These are phyloP conservation scores for Tuber calosporum DNA, from an alignment of 495 filamentous ascomycete species.

Conservation along the genomic window DNA sequence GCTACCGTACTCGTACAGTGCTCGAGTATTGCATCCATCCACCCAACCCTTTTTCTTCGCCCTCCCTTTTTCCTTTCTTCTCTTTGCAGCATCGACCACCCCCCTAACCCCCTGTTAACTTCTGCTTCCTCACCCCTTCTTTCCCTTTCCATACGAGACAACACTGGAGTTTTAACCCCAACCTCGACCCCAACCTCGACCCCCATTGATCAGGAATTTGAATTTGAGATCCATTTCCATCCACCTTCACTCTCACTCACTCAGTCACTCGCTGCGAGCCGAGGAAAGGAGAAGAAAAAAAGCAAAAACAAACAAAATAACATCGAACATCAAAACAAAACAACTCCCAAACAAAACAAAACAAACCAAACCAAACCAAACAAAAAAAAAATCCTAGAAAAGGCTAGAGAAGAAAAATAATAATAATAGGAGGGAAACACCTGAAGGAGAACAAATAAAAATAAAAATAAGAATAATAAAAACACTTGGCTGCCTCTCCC, in stretches of 20 bases:
- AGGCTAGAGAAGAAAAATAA: background rate
- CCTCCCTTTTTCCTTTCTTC: slow-evolving; percentile 17
- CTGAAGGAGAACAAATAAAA: too few relatives aligned
- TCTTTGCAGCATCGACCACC: slow-evolving; percentile 16
- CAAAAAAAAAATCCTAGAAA: background rate
- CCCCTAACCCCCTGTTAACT: too few relatives aligned
- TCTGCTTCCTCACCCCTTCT: slow-evolving; percentile 5
- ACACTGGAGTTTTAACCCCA: slow-evolving; percentile 6
- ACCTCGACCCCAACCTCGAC: slow-evolving; percentile 1
- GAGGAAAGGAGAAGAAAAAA: background rate
- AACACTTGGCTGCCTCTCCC: slow-evolving; percentile 6
- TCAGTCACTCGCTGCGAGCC: background rate
- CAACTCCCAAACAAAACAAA: slow-evolving; percentile 1
- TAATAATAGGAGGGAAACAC: background rate
- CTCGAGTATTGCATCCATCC: too few relatives aligned
- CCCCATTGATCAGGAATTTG: background rate
- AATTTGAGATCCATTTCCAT: background rate
- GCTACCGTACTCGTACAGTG: slow-evolving; percentile 18
- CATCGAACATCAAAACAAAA: slow-evolving; percentile 12
- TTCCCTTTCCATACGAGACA: slow-evolving; percentile 26
- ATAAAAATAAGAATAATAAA: background rate
- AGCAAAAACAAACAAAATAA: background rate
- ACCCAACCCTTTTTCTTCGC: background rate
- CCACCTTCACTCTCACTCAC: background rate
- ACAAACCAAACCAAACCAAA: background rate